A percentile compares a stretch with the other conserved stretches of the same genome.
Evolutionary conservation across 202 grass and related monocot species (phyloP).

Genomic region (Hordeum pubiflorum): DNA sequence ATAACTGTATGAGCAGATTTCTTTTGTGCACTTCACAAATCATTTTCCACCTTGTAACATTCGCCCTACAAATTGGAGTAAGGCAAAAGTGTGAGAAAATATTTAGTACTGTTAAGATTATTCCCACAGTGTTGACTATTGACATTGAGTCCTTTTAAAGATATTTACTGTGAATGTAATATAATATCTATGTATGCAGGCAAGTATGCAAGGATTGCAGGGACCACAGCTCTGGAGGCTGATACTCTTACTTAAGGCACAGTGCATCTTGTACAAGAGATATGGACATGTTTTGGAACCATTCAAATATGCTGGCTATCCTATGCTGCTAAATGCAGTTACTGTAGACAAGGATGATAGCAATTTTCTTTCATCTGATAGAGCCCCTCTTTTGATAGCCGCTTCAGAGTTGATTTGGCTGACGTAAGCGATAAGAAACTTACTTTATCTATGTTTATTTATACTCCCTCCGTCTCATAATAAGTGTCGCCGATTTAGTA

Average conservation of each 20-base stretch:
- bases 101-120: not conserved
- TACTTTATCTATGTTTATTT: conserved; percentile 19
- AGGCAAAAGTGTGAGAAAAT: conserved; percentile 2
- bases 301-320: conserved; percentile 99
- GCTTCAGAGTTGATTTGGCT: conserved; percentile 98
- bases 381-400: conserved; percentile 76
- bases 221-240: conserved; percentile 94
- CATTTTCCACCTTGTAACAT: not conserved
- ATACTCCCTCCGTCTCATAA: no score
- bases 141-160: not conserved
- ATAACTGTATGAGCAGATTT: not conserved
- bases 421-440: conserved; percentile 56
- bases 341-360: conserved; percentile 90
- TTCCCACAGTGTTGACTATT: conserved; percentile 15
- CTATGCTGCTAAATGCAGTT: conserved; percentile 93
- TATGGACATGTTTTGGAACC: conserved; percentile 88
- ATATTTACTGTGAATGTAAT: conserved; percentile 17
- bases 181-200: conserved; percentile 41
- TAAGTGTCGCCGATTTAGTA: no score
- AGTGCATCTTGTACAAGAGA: conserved; percentile 97
- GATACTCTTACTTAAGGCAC: conserved; percentile 86
- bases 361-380: conserved; percentile 98
- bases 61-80: conserved; percentile 5
- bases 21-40: not conserved
- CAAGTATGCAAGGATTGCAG: conserved; percentile 97